Percentiles rank a stretch among this genome's conserved stretches.
Evolutionary conservation across 2,329 filamentous ascomycete genomes (phyloP).

Genomic region (Orbilia quercus): DNA sequence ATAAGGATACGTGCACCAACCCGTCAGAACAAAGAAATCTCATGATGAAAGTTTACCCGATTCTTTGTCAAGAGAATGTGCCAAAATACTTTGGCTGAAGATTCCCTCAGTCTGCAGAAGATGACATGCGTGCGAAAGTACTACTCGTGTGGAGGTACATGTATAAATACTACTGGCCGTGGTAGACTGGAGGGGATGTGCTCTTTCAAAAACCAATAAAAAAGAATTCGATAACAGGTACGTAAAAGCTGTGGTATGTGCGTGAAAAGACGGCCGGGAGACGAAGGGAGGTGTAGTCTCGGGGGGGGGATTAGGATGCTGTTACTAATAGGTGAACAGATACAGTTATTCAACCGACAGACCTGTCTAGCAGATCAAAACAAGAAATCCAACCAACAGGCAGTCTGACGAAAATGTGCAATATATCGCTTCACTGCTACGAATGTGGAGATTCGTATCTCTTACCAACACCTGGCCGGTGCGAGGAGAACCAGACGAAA

Average conservation of each 20-base stretch:
- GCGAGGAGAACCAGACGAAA: conserved; percentile 34
- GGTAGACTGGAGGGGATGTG: conserved; percentile 14
- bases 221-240: too few species aligned
- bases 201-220: neutral
- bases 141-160: conserved; percentile 9
- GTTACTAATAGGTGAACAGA: too few species aligned
- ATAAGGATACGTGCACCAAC: conserved; percentile 1
- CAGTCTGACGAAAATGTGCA: conserved; percentile 51
- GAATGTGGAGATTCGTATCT: conserved; percentile 52
- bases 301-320: too few species aligned
- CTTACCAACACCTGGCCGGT: conserved; percentile 35
- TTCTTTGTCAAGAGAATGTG: neutral
- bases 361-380: too few species aligned
- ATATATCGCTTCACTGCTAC: conserved; percentile 53
- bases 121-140: neutral
- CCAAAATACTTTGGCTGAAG: too few species aligned
- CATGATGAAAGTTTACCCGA: too few species aligned
- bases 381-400: too few species aligned
- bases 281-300: too few species aligned
- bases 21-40: neutral
- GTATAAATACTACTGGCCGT: conserved; percentile 34
- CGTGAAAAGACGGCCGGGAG: too few species aligned
- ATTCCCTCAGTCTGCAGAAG: neutral
- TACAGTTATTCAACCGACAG: too few species aligned
- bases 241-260: too few species aligned